Evolutionary conservation across 768 basidiomycete species (phyloP).

Genomic region (Lentinula sp.): DNA sequence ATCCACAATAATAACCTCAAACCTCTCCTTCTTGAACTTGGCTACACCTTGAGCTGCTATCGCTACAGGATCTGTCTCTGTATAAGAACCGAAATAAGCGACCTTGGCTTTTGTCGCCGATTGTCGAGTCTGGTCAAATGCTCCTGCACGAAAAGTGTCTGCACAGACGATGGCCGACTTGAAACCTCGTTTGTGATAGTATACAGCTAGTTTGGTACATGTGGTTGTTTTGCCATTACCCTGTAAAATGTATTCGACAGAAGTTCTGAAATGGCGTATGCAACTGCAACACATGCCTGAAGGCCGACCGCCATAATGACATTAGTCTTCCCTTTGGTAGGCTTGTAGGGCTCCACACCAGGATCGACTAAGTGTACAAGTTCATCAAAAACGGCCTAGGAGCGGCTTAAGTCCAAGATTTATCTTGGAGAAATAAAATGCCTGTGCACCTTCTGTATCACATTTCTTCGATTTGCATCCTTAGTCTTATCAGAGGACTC

Average conservation of each 20-base stretch:
- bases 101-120: slow-evolving; percentile 99
- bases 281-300: slow-evolving; percentile 48
- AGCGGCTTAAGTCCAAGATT: neutral
- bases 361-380: slow-evolving; percentile 94
- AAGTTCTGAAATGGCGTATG: neutral
- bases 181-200: slow-evolving; percentile 96
- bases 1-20: slow-evolving; percentile 98
- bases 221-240: slow-evolving; percentile 99
- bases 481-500: slow-evolving; percentile 71
- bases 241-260: slow-evolving; percentile 30
- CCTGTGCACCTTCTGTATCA: slow-evolving; percentile 79
- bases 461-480: slow-evolving; percentile 76
- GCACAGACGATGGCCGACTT: slow-evolving; percentile 97
- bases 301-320: slow-evolving; percentile 98
- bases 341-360: slow-evolving; percentile 92
- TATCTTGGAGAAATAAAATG: neutral
- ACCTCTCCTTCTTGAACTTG: slow-evolving; percentile 97
- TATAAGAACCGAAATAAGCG: slow-evolving; percentile 98
- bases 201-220: slow-evolving; percentile 96
- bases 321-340: slow-evolving; percentile 89
- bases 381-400: slow-evolving; percentile 92
- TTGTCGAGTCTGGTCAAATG: slow-evolving; percentile 98
- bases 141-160: slow-evolving; percentile 98
- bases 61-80: slow-evolving; percentile 94
- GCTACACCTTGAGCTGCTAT: slow-evolving; percentile 92